Base-by-base conservation (phyloP, 495 filamentous ascomycete species). In the Aspergillus kassunensis region DNA sequence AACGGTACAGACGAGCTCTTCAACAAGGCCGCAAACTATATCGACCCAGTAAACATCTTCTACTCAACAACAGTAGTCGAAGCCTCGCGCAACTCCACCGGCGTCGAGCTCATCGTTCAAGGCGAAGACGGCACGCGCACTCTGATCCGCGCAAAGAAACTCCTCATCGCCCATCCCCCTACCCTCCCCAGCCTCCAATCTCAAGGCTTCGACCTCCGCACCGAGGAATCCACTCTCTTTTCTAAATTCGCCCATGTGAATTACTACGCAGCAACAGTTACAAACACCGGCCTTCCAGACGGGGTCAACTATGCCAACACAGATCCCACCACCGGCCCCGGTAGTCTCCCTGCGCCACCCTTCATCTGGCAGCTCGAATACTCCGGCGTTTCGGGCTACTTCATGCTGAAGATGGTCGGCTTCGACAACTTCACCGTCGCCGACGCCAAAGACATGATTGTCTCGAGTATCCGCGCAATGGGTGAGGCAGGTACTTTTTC, bases 101-200 rank as follows among this genome's bases (percentile, higher is more conserved):
- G 42, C 27, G 42, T 45, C 7, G 42, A 45, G 13, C 24, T 45
- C 4, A 4, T 45, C 27, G 20, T 45, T 10, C 12, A 31, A 24
- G 33, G 33, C 9, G 1, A 1, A 18, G 29, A 13, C 15, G 47
- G 57, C 11, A 39, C 58, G 19, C 55, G 58, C 18, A 66, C 57
- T 1, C 41, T 48, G 8, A 66, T 77, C 51, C 40, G 57, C 25
- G 71, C 72, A 29, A 66, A 66, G 25, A 59, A 59, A 9, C 59
- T 77, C 18, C 64, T 77, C 10, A 58, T 71, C 52, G 68, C 73
- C 21, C 58, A 64, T 23, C 61, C 65, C 36, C 72, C 68, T 4
- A 66, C 60, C 34, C 16, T 64, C 1, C 46, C 31, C 6, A 72
- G 70, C 53, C 53, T 66, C 23, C 51, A 54, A 45, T 3, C 27